These are phyloP conservation scores for Plasmodium malariae DNA, from an alignment of 169 alveolate species.

Conservation along the genomic window DNA sequence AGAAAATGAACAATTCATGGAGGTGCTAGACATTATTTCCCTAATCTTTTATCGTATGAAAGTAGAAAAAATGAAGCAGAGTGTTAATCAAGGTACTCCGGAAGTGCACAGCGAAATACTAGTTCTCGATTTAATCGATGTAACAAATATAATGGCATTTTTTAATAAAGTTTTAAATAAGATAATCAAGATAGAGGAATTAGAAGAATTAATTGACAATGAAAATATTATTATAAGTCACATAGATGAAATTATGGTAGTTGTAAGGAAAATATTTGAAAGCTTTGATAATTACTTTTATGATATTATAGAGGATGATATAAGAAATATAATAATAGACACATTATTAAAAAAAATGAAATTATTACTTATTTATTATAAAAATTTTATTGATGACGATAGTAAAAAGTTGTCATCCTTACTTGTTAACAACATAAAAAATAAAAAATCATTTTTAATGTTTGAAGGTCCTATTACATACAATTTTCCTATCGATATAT, in stretches of 20 bases:
- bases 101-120: slow-evolving; percentile 30
- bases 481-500: slow-evolving; percentile 52
- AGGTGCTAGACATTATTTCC: slow-evolving; percentile 46
- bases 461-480: slow-evolving; percentile 39
- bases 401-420: slow-evolving; percentile 30
- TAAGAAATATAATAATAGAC: slow-evolving; percentile 19
- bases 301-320: slow-evolving; percentile 53
- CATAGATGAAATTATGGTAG: slow-evolving; percentile 11
- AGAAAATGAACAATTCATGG: slow-evolving; percentile 23
- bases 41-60: slow-evolving; percentile 42
- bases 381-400: slow-evolving; percentile 37
- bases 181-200: slow-evolving; percentile 4
- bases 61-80: slow-evolving; percentile 5
- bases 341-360: slow-evolving; percentile 58
- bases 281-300: slow-evolving; percentile 42
- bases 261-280: slow-evolving; percentile 27
- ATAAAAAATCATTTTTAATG: slow-evolving; percentile 55
- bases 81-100: slow-evolving; percentile 15
- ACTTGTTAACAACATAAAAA: slow-evolving; percentile 26
- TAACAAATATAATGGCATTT: slow-evolving; percentile 49
- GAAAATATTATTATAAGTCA: slow-evolving; percentile 30
- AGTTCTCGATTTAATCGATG: slow-evolving; percentile 46
- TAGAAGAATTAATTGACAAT: slow-evolving; percentile 33
- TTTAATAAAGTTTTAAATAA: slow-evolving; percentile 58
- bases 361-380: slow-evolving; percentile 46